phyloP scores from a whole-genome alignment of 2,329 filamentous ascomycete species.

The Aureobasidium uvarum region DNA sequence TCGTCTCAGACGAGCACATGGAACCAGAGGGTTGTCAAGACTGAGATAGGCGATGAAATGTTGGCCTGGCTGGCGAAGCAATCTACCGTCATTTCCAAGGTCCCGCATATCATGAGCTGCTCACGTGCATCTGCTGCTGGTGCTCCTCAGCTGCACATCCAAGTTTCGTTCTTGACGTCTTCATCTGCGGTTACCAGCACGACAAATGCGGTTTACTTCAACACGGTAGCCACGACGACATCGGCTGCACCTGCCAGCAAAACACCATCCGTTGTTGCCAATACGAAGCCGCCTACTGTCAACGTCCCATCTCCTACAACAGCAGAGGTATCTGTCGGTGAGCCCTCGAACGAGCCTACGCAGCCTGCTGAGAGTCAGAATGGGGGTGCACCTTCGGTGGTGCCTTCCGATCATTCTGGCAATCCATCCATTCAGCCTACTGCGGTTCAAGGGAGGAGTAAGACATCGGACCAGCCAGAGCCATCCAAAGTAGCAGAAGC shows the following conservation, averaged over 20 bases:
- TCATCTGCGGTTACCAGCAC: slow-evolving; percentile 1
- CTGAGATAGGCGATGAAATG: not conserved
- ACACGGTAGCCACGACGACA: not conserved
- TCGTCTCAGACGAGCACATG: not conserved
- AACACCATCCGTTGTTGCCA: not conserved
- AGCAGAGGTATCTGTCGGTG: not conserved
- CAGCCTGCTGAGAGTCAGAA: not conserved
- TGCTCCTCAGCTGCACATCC: slow-evolving; percentile 2
- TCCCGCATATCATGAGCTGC: not conserved
- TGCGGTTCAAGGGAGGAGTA: not conserved
- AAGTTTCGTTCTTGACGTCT: not conserved
- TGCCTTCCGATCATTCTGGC: no score
- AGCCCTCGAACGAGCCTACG: not conserved
- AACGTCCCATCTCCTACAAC: not conserved
- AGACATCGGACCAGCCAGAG: not conserved
- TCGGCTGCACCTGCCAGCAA: not conserved
- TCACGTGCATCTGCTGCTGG: slow-evolving; percentile 5
- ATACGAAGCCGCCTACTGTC: not conserved
- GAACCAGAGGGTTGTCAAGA: not conserved
- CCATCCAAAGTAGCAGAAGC: not conserved
- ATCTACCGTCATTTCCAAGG: not conserved
- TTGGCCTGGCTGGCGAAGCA: not conserved
- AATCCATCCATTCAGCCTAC: not conserved
- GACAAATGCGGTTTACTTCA: slow-evolving; percentile 5
- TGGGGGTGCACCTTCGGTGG: not conserved